These are phyloP conservation scores for Coleophoma crateriformis DNA, from an alignment of 2,329 filamentous ascomycete genomes.

Conservation along the genomic window DNA sequence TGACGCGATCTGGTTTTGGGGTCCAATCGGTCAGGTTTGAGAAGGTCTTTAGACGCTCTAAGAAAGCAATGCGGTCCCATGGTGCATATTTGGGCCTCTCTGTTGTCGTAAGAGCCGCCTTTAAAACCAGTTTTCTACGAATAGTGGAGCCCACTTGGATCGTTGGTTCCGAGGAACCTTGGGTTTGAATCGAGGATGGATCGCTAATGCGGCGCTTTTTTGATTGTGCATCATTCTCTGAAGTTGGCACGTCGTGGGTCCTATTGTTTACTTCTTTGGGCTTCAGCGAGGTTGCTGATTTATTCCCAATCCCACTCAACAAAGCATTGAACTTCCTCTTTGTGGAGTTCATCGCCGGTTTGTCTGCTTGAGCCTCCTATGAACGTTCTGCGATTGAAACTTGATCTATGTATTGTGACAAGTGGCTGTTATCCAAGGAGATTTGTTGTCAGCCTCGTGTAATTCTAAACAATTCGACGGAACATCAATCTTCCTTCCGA, in stretches of 20 bases:
- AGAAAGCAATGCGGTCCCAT: slow-evolving; percentile 75
- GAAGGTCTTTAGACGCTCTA: slow-evolving; percentile 79
- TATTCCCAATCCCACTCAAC: slow-evolving; percentile 58
- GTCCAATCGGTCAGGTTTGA: slow-evolving; percentile 89
- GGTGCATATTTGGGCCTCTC: slow-evolving; percentile 71
- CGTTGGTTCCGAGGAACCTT: slow-evolving; percentile 7
- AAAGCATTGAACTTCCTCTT: slow-evolving; percentile 79
- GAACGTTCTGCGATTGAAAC: too few species aligned
- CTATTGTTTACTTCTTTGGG: slow-evolving; percentile 30
- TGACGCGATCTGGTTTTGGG: slow-evolving; percentile 81
- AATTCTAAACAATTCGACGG: too few species aligned
- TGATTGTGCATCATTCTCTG: slow-evolving; percentile 12
- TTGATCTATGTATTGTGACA: too few species aligned
- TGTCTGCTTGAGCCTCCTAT: too few species aligned
- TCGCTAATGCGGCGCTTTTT: slow-evolving; percentile 24
- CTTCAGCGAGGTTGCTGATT: slow-evolving; percentile 35
- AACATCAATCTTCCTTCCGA: too few species aligned
- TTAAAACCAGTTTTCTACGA: slow-evolving; percentile 5
- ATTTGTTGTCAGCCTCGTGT: too few species aligned
- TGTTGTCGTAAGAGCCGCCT: slow-evolving; percentile 5
- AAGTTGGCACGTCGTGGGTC: slow-evolving; percentile 27
- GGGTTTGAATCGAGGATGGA: slow-evolving; percentile 5
- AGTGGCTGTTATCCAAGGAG: too few species aligned
- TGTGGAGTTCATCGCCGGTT: slow-evolving; percentile 63
- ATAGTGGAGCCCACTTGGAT: slow-evolving; percentile 17